Evolutionary conservation across 1,284 basidiomycete species (phyloP), one percentile per base, ranked within the genome.

Genomic region (Pseudozyma sp.): DNA sequence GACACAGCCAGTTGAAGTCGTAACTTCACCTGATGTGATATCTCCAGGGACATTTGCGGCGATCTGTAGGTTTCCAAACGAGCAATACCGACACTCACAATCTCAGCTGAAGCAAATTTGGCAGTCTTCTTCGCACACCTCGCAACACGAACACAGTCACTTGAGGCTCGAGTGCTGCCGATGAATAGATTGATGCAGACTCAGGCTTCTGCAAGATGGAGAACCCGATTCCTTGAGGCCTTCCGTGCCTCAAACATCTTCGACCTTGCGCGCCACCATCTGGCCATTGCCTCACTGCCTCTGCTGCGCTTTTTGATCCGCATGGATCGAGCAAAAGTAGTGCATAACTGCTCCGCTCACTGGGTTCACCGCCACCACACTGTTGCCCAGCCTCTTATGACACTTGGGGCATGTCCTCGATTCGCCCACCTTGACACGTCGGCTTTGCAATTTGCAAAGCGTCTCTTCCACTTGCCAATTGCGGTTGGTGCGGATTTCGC

Each of bases 371-470:
- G 95, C 94, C 77, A 99, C 94, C 42, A 97, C 95, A 67, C 93
- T 95, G 77, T 91, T 92, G 0, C 97, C 97, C 34, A 99, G 87
- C 19, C 95, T 90, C 82, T 98, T 98, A 83, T 95, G 92, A 85
- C 96, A 99, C 82, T 94, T 92, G 0, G 94, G 94, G 81, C 97
- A 98, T 85, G 94, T 96, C 71, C 69, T 84, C 90, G 64, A 92
- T 83, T 98, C 95, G 0, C 91, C 92, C 45, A 99, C 90, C 78
- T 92, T 92, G n/a, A 99, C 94, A 58, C 92, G 88, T 79, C 90
- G 90, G 50, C 89, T 88, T 86, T 97, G 91, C 55, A 96, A 86
- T 36, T 87, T 87, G 87, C 95, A 91, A 78, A 97, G 82, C 58
- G 87, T 88, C 76, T 90, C 86, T 55, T 92, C 90, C 5, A 93